A percentile compares a stretch with the other conserved stretches of the same genome.
Evolutionary conservation across 768 basidiomycete species (phyloP).

Genomic region (Tricholomella constricta): DNA sequence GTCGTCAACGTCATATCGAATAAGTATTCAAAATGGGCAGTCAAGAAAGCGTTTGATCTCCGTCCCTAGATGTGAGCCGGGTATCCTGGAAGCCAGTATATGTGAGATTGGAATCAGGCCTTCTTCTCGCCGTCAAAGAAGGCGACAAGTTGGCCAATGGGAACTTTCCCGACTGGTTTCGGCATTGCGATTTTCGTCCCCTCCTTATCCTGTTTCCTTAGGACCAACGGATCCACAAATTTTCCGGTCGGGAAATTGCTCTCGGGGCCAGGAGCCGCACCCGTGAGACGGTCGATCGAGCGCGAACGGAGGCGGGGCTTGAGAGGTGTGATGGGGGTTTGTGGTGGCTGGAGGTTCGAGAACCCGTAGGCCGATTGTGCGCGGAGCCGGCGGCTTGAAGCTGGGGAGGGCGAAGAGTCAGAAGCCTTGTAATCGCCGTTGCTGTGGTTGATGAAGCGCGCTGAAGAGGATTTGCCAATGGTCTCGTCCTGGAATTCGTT

Average conservation of each 20-base stretch:
- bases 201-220: constrained; percentile 65
- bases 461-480: constrained; percentile 55
- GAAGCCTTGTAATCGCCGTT: constrained; percentile 28
- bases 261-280: constrained; percentile 20
- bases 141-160: constrained; percentile 79
- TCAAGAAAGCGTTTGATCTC: background rate
- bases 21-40: background rate
- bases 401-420: constrained; percentile 24
- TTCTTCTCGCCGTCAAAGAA: constrained; percentile 70
- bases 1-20: background rate
- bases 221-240: constrained; percentile 78
- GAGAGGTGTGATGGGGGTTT: constrained; percentile 35
- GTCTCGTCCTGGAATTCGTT: constrained; percentile 56
- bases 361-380: constrained; percentile 64
- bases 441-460: constrained; percentile 20
- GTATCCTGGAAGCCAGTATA: background rate
- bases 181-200: constrained; percentile 46
- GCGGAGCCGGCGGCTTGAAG: constrained; percentile 40
- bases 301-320: constrained; percentile 39
- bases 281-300: constrained; percentile 36
- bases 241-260: constrained; percentile 34
- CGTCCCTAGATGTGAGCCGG: background rate
- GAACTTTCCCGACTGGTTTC: constrained; percentile 59
- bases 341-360: constrained; percentile 35
- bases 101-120: background rate